Evolutionary conservation across 1,284 basidiomycete species (phyloP), one percentile per base, ranked within the genome.

Genomic region (Sparassis latifolia): DNA sequence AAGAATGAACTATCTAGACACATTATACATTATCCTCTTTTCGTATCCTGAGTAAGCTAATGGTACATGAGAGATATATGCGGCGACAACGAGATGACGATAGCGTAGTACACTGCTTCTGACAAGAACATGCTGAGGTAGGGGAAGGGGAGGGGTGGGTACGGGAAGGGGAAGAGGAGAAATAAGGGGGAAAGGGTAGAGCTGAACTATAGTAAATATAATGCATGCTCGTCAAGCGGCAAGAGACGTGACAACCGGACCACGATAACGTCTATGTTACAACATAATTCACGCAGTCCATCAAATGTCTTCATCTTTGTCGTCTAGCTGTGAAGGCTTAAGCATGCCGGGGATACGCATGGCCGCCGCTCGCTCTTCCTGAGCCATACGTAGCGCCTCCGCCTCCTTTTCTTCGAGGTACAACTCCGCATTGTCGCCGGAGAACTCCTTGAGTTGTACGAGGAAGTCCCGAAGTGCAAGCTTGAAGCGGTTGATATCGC

Each of bases 331-430:
- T 59, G 87, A 89, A 33, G 96, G 96, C 71, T 98, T 98, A 67
- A 98, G 79, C 90, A 99, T 92, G 50, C 97, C 97, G n/a, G 96
- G 97, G 55, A 99, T 93, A 58, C 90, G 83, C 77, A 92, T 89
- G 20, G 95, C 95, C 33, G 85, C 80, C 71, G 93, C 83, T 50
- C 88, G 85, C 70, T 97, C 94, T 54, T 84, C 86, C 55, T 86
- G 82, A 0, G 83, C 77, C 69, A 81, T 80, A 55, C 69, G 66
- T 59, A 83, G 72, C 51, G 77, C 75, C 68, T 97, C 95, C 3
- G 84, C 82, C 68, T 99, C 96, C 71, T 94, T 97, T 70, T 99
- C 97, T 64, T 98, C 97, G 52, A 92, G 74, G 73, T 80, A 98
- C 39, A 98, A 76, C 59, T 98, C 91, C 30, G 86, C 77, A 52